Percentiles rank a stretch among this genome's conserved stretches.
These are phyloP conservation scores for Parasitella parasitica DNA, from an alignment of 371 early-diverging fungal species.

Conservation along the genomic window DNA sequence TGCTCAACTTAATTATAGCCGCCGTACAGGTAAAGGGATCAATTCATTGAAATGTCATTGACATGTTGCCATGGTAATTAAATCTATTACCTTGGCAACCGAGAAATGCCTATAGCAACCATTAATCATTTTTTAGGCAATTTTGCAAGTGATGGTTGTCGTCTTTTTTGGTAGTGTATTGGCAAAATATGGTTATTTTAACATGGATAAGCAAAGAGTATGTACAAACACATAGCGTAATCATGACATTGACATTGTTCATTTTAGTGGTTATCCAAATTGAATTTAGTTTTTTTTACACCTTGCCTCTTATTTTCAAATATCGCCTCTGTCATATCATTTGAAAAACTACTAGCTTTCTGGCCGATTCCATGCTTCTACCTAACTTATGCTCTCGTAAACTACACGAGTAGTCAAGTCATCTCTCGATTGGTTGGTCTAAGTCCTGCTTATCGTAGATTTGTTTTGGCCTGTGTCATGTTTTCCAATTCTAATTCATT, in stretches of 20 bases:
- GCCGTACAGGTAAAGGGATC: slow-evolving; percentile 22
- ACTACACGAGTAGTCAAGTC: slow-evolving; percentile 30
- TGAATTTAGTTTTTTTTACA: slow-evolving; percentile 74
- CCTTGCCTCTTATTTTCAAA: slow-evolving; percentile 77
- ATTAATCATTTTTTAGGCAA: slow-evolving; percentile 36
- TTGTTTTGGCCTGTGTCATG: slow-evolving; percentile 67
- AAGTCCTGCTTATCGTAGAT: slow-evolving; percentile 48
- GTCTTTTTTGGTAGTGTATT: slow-evolving; percentile 49
- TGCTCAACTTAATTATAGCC: slow-evolving; percentile 22
- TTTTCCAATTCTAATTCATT: slow-evolving; percentile 74
- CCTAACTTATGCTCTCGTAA: slow-evolving; percentile 40
- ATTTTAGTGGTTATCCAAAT: slow-evolving; percentile 64
- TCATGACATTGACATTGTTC: neutral
- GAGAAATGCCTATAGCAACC: neutral
- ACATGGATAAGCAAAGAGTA: slow-evolving; percentile 54
- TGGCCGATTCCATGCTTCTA: slow-evolving; percentile 78
- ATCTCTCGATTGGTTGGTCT: slow-evolving; percentile 52
- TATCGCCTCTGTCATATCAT: slow-evolving; percentile 63
- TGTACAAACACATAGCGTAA: neutral
- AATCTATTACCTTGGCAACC: neutral
- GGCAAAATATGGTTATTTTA: slow-evolving; percentile 46
- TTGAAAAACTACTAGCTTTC: slow-evolving; percentile 56
- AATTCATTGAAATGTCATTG: neutral
- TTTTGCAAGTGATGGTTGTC: slow-evolving; percentile 53
- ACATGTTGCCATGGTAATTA: neutral